Evolutionary conservation across 2,329 filamentous ascomycete genomes (phyloP).

Genomic region (Thelonectria blattea): DNA sequence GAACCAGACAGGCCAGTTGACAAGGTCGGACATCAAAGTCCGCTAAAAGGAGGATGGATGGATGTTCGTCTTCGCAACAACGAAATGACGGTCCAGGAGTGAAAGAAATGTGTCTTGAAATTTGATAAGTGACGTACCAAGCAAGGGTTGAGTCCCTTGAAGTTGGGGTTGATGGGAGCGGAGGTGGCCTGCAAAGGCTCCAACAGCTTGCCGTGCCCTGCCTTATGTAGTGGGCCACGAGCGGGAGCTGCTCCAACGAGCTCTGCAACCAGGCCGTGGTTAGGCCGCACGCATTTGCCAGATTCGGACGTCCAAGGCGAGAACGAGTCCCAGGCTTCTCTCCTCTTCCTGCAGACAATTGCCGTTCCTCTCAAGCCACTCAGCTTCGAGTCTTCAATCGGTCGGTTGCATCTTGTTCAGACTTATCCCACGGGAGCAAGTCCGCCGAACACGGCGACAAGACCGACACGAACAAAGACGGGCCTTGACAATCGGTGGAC

Average conservation of each 20-base stretch:
- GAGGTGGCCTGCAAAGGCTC: slow-evolving; percentile 3
- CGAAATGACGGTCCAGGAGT: slow-evolving; percentile 3
- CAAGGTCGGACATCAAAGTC: slow-evolving; percentile 34
- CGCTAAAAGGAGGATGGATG: slow-evolving; percentile 19
- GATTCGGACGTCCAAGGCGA: background rate
- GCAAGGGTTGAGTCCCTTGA: slow-evolving; percentile 22
- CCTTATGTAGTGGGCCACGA: slow-evolving; percentile 14
- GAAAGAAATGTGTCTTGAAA: slow-evolving; percentile 18
- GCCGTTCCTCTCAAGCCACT: background rate
- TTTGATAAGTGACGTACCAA: slow-evolving; percentile 25
- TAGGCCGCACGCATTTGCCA: slow-evolving; percentile 8
- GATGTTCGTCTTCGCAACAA: slow-evolving; percentile 5
- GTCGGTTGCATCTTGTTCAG: background rate
- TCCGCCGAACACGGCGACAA: slow-evolving; percentile 35
- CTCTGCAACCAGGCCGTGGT: slow-evolving; percentile 12
- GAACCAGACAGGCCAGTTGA: slow-evolving; percentile 17
- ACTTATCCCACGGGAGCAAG: slow-evolving; percentile 26
- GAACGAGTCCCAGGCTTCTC: slow-evolving; percentile 11
- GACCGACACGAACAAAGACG: slow-evolving; percentile 25
- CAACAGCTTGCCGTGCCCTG: slow-evolving; percentile 2
- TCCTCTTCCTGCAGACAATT: slow-evolving; percentile 4
- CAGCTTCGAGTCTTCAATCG: slow-evolving; percentile 1
- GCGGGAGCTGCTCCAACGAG: slow-evolving; percentile 4
- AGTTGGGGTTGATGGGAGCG: slow-evolving; percentile 19
- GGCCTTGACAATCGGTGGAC: slow-evolving; percentile 30